Evolutionary conservation across 129 eudicot species (phyloP), one percentile per base, ranked within the genome.

Genomic region (Chrysanthemum lavandulifolium): DNA sequence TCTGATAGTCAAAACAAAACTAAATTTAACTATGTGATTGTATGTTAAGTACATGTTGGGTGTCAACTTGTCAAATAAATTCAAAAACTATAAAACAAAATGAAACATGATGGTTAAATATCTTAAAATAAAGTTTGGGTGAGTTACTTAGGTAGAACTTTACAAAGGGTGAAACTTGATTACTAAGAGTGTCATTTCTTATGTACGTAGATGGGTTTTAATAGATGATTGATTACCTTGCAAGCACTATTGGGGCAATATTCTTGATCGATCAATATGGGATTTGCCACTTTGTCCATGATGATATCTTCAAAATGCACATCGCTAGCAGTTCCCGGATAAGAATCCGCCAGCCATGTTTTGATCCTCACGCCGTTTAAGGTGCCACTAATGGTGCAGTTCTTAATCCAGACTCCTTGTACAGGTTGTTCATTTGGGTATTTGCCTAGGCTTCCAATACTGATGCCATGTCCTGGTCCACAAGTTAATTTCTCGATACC

Each of bases 381-480:
- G 0, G 89, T 77, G 60, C 59, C 64, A 0, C 12, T 67, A 21
- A 89, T 27, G 40, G 88, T 84, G 79, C 92, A 84, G 33, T 86
- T 84, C 73, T 61, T 80, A 19, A 89, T 79, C 29, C 9, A 47
- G 10, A 89, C 49, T 7, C 90, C 87, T 1, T 3, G 14, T 57
- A 86, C 85, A 10, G 81, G 79, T n/a, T 82, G 55, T 51, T 89
- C 96, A 4, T 66, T 67, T 0, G 61, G 16, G 71, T 61, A 58
- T 60, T 64, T 80, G 0, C 96, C 96, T 10, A 89, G 78, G 50
- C 96, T 89, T 54, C 96, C 92, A 0, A 89, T 57, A 50, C 88
- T 82, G 29, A 86, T 76, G 4, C 96, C 91, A 65, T 88, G 95
- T 7, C 95, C 95, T 4, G 89, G 91, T 13, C 91, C 91, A 31